Evolutionary conservation across 441 rosid genomes (phyloP).

Genomic region (California macrophylla): DNA sequence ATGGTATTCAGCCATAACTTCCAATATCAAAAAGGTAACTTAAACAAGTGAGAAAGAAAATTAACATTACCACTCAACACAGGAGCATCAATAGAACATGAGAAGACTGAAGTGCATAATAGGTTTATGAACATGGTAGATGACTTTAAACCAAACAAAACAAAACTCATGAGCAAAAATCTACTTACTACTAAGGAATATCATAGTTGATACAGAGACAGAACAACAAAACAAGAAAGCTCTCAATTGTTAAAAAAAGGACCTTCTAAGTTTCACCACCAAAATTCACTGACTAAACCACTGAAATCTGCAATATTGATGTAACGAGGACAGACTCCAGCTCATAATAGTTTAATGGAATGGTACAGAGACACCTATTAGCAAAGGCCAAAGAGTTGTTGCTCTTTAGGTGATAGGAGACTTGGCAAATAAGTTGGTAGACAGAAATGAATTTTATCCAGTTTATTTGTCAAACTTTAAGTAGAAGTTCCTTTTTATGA

Average conservation of each 20-base stretch:
- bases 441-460: not conserved
- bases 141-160: not conserved
- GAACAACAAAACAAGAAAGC: not conserved
- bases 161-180: not conserved
- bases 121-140: not conserved
- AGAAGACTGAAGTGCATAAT: not conserved
- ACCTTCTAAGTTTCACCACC: constrained; percentile 5
- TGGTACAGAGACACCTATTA: not conserved
- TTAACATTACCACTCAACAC: not conserved
- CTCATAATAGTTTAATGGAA: not conserved
- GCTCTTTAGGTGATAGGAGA: not conserved
- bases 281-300: not conserved
- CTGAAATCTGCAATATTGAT: not conserved
- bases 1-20: not conserved
- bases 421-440: not conserved
- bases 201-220: not conserved
- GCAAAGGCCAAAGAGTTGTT: not conserved
- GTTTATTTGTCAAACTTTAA: not conserved
- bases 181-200: not conserved
- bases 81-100: not conserved
- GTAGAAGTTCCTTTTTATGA: not conserved
- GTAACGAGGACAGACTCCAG: not conserved
- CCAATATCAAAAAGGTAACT: not conserved
- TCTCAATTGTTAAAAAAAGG: not conserved
- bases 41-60: constrained; percentile 2